These are phyloP conservation scores for Xerocomus minutiporus DNA, from an alignment of 1,284 basidiomycete species.

Conservation along the genomic window DNA sequence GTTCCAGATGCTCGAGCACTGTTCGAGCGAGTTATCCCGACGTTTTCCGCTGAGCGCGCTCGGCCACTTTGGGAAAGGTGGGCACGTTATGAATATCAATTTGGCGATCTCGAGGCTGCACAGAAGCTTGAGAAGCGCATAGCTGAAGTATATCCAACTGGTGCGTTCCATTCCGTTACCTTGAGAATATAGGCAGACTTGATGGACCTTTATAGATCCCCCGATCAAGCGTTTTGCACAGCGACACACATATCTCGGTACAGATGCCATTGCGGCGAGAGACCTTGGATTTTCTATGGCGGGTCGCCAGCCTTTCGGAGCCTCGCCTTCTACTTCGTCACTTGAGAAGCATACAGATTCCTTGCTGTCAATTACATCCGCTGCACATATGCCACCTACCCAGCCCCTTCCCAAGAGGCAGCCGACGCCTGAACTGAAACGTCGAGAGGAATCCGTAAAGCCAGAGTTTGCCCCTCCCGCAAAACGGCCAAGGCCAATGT, in stretches of 20 bases:
- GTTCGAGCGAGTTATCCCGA: conserved; percentile 84
- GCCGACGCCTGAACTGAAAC: conserved; percentile 36
- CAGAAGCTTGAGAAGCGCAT: conserved; percentile 88
- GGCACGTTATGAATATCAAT: conserved; percentile 94
- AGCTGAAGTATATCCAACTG: conserved; percentile 81
- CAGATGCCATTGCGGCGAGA: conserved; percentile 84
- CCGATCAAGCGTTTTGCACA: conserved; percentile 90
- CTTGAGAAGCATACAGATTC: conserved; percentile 48
- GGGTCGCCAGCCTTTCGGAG: conserved; percentile 34
- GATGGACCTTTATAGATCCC: conserved; percentile 51
- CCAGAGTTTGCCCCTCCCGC: conserved; percentile 42
- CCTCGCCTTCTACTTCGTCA: conserved; percentile 27
- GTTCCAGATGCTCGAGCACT: conserved; percentile 85
- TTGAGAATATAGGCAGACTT: neutral
- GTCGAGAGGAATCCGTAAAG: conserved; percentile 40
- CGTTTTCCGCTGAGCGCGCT: conserved; percentile 77
- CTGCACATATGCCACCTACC: conserved; percentile 26
- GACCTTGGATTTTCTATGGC: conserved; percentile 78
- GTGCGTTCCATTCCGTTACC: conserved; percentile 37
- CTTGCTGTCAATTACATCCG: conserved; percentile 37
- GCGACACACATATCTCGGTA: conserved; percentile 81
- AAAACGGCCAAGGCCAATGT: conserved; percentile 52
- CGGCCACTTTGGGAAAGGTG: conserved; percentile 92
- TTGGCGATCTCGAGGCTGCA: conserved; percentile 86
- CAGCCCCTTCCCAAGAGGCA: conserved; percentile 23